Evolutionary conservation across 2,329 filamentous ascomycete genomes (phyloP).

Genomic region (Diplodia corticola): DNA sequence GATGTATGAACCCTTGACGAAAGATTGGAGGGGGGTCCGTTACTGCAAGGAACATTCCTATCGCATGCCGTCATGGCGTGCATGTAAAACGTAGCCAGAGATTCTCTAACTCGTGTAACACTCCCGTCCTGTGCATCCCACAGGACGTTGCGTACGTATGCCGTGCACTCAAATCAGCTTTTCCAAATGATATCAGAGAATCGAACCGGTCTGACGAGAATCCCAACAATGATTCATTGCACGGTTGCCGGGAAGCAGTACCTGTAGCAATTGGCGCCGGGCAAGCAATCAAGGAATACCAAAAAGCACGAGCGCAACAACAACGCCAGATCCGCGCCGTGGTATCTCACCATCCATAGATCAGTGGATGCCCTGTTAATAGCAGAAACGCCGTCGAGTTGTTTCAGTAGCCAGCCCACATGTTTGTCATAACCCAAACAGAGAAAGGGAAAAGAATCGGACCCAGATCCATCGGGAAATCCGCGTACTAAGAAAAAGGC

Average conservation of each 20-base stretch:
- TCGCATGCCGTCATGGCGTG: neutral
- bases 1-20: slow-evolving; percentile 11
- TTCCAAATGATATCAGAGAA: neutral
- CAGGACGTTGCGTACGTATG: neutral
- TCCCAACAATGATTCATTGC: neutral
- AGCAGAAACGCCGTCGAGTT: neutral
- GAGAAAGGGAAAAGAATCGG: neutral
- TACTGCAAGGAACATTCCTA: neutral
- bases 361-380: neutral
- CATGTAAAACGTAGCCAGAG: neutral
- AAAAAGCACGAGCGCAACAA: neutral
- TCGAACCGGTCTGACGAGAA: neutral
- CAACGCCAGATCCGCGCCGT: neutral
- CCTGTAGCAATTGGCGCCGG: neutral
- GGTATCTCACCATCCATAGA: slow-evolving; percentile 15
- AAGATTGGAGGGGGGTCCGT: neutral
- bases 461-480: neutral
- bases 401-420: neutral
- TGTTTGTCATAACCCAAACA: neutral
- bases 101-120: neutral
- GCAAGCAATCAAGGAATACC: neutral
- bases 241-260: neutral
- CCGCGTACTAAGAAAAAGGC: neutral
- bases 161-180: neutral
- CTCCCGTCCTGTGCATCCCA: slow-evolving; percentile 6